These are phyloP conservation scores for Pythium diclinum DNA, from an alignment of 352 stramenopile genomes.

Conservation along the genomic window DNA sequence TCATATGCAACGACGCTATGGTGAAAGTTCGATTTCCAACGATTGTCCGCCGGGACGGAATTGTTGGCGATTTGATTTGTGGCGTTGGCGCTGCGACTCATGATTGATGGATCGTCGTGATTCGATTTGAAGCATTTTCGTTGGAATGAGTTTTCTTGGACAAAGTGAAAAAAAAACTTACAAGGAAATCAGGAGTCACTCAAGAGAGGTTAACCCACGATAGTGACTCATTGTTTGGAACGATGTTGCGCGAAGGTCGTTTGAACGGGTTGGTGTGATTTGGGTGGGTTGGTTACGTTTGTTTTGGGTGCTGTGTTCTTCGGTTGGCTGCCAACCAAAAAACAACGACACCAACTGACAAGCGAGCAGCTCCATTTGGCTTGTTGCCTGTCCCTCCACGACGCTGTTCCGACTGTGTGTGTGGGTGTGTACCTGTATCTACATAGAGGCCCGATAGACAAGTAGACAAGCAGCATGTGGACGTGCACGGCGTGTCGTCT, in stretches of 20 bases:
- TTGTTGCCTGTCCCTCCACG: neutral
- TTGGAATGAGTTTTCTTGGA: too few relatives aligned
- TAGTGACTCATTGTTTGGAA: neutral
- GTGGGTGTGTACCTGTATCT: neutral
- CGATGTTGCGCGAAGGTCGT: slow-evolving; percentile 17
- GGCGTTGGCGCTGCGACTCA: too few relatives aligned
- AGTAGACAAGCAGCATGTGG: slow-evolving; percentile 38
- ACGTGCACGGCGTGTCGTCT: slow-evolving; percentile 82
- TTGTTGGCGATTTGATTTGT: too few relatives aligned
- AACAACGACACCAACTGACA: neutral
- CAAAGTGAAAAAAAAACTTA: too few relatives aligned
- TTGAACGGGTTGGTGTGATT: neutral
- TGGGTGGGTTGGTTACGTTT: neutral
- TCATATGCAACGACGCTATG: slow-evolving; percentile 16
- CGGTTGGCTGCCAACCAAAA: slow-evolving; percentile 22
- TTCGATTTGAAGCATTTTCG: too few relatives aligned
- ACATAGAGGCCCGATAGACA: neutral
- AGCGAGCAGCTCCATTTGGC: slow-evolving; percentile 3
- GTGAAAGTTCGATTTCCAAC: too few relatives aligned
- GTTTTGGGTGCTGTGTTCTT: slow-evolving; percentile 7
- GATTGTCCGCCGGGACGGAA: too few relatives aligned
- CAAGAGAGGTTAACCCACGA: too few relatives aligned
- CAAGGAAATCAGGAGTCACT: too few relatives aligned
- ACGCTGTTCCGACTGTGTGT: neutral
- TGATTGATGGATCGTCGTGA: too few relatives aligned